Evolutionary conservation across 2,329 filamentous ascomycete species (phyloP), one percentile per base, ranked within the genome.

Genomic region (Fusarium graminum): DNA sequence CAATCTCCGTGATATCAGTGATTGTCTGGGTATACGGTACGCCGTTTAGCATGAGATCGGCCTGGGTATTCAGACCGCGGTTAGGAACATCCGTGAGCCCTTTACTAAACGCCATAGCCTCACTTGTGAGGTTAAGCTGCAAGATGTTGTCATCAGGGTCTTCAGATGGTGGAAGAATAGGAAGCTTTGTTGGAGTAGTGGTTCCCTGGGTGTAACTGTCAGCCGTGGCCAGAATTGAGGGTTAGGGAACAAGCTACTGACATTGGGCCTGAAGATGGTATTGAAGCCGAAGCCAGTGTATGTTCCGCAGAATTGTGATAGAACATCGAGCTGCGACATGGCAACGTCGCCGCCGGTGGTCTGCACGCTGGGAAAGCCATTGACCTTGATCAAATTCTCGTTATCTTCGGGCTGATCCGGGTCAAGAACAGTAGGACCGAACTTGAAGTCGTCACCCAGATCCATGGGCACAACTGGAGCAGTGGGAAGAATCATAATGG

Each of bases 71-170:
- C 4, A 79, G 26, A 0, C 79, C 79, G 0, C 80, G 78, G 65
- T 81, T 81, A 10, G 78, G 78, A 0, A 81, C 70, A 7, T 69
- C 67, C 8, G 77, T 76, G 26, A 81, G 69, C 0, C 71, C 38
- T 6, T 62, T 61, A 4, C 64, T 65, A 51, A 81, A 81, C 1
- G 64, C 61, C 59, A 76, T 59, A 0, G 70, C 72, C 56, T 81
- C 80, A 5, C 63, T 67, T 4, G 78, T 80, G 2, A 81, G 71
- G 43, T 80, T 80, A 28, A 80, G 70, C 29, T 81, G 72, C 16
- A 81, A 59, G 26, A 79, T 65, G 51, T 79, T 78, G 49, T 75
- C 71, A 34, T 63, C 65, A 0, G 60, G 43, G 9, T 53, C 46
- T 5, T 46, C 28, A 6, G 68, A 52, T 6, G 70, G 65, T 14